Conservation (phyloP, 371 early-diverging fungal genomes). For the Mortierella sp. region DNA sequence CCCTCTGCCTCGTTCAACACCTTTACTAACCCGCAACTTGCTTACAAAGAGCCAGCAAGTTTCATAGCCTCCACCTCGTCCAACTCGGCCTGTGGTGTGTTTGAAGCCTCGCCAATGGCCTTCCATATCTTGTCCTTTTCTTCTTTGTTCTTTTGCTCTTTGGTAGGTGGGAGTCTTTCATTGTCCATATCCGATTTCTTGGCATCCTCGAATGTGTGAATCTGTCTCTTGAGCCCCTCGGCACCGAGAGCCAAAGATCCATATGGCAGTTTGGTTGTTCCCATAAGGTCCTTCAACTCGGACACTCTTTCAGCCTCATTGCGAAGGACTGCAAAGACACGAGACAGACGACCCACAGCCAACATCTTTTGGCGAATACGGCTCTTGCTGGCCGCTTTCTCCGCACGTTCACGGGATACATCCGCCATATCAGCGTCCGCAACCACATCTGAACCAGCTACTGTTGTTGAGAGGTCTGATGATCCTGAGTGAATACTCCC, state of each 20-base stretch:
- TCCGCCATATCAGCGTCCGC: background rate
- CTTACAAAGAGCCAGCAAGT: background rate
- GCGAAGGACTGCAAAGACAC: slow-evolving; percentile 90
- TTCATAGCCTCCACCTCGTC: slow-evolving; percentile 23
- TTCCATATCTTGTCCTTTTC: slow-evolving; percentile 62
- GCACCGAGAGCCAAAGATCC: slow-evolving; percentile 92
- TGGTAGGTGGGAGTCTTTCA: slow-evolving; percentile 91
- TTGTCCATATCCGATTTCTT: slow-evolving; percentile 89
- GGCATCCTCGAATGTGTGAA: slow-evolving; percentile 93
- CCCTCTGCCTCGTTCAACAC: background rate
- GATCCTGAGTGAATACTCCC: slow-evolving; percentile 12
- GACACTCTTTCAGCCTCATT: slow-evolving; percentile 91
- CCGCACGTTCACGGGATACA: slow-evolving; percentile 1
- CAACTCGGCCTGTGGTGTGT: slow-evolving; percentile 40
- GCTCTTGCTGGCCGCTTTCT: slow-evolving; percentile 30
- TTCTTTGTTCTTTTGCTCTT: slow-evolving; percentile 63
- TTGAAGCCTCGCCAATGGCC: slow-evolving; percentile 63
- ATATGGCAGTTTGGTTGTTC: slow-evolving; percentile 83
- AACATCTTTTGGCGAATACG: slow-evolving; percentile 88
- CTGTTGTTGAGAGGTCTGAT: slow-evolving; percentile 1
- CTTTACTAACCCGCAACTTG: background rate
- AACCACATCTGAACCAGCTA: background rate
- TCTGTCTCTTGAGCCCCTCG: slow-evolving; percentile 91
- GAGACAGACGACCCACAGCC: slow-evolving; percentile 92
- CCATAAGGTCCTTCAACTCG: slow-evolving; percentile 92